Conservation (phyloP, 768 basidiomycete species). For the Clavaria fumosa region DNA sequence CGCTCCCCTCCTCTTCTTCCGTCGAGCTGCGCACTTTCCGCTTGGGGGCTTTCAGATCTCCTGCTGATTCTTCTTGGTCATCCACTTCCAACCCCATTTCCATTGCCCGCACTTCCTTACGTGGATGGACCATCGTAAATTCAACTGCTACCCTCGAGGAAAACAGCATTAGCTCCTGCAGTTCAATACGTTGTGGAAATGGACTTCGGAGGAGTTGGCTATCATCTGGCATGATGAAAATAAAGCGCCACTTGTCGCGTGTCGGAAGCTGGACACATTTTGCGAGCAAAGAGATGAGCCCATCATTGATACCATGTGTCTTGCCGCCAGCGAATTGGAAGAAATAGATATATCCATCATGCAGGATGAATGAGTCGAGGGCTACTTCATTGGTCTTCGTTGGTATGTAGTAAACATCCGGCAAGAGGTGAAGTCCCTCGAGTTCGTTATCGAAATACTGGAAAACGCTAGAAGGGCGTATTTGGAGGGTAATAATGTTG, state of each 20-base stretch:
- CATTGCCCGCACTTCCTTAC: too few species aligned
- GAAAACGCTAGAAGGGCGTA: neutral
- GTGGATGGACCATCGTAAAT: too few species aligned
- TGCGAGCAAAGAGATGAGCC: slow-evolving; percentile 2
- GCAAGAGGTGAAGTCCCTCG: neutral
- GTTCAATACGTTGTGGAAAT: neutral
- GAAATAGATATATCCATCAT: slow-evolving; percentile 8
- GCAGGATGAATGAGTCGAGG: slow-evolving; percentile 9
- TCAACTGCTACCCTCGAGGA: neutral
- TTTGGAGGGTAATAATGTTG: neutral
- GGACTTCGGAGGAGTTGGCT: neutral
- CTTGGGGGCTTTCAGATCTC: too few species aligned
- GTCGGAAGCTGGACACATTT: slow-evolving; percentile 2
- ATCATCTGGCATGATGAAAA: slow-evolving; percentile 7
- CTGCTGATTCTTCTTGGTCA: too few species aligned
- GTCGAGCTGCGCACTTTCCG: too few species aligned
- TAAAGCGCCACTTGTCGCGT: slow-evolving; percentile 6
- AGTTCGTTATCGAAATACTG: slow-evolving; percentile 1
- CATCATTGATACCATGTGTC: slow-evolving; percentile 6
- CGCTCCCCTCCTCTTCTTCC: too few species aligned
- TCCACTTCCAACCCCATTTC: too few species aligned
- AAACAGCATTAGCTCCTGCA: slow-evolving; percentile 2
- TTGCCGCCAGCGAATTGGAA: slow-evolving; percentile 7
- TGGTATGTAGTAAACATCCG: slow-evolving; percentile 8
- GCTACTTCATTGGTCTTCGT: slow-evolving; percentile 6